Conservation (phyloP, 2,329 filamentous ascomycete species). For the Calonectria crousiana region DNA sequence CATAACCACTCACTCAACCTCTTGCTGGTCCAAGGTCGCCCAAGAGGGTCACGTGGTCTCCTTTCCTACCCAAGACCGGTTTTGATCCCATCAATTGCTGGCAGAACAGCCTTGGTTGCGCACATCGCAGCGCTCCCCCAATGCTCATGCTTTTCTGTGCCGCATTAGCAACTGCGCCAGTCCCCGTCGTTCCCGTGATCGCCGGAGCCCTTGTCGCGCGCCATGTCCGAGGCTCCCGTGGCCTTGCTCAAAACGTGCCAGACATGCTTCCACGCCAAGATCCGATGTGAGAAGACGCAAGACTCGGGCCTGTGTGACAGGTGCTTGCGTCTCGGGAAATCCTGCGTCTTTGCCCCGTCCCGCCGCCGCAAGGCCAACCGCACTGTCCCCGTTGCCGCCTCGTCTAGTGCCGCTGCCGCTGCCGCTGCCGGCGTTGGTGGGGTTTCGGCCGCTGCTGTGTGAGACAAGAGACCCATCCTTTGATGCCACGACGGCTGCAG, state of each 20-base stretch:
- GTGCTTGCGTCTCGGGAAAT: constrained; percentile 49
- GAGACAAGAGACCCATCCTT: constrained; percentile 9
- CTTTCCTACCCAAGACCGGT: background rate
- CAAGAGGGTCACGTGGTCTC: constrained; percentile 6
- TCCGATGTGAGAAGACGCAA: constrained; percentile 50
- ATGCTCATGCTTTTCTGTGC: constrained; percentile 4
- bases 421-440: constrained; percentile 22
- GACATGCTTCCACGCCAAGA: constrained; percentile 51
- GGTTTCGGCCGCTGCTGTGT: constrained; percentile 8
- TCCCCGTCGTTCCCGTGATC: background rate
- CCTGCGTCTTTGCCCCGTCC: constrained; percentile 48
- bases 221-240: constrained; percentile 22
- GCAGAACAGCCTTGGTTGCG: background rate
- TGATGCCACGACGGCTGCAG: background rate
- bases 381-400: constrained; percentile 17
- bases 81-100: background rate
- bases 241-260: constrained; percentile 48
- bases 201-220: constrained; percentile 6
- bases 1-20: background rate
- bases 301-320: constrained; percentile 49
- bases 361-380: constrained; percentile 42
- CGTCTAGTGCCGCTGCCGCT: constrained; percentile 6
- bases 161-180: background rate
- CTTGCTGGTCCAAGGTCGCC: background rate
- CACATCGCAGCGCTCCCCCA: background rate